Conservation (phyloP, 768 basidiomycete genomes). For the Polyporus arcularius region DNA sequence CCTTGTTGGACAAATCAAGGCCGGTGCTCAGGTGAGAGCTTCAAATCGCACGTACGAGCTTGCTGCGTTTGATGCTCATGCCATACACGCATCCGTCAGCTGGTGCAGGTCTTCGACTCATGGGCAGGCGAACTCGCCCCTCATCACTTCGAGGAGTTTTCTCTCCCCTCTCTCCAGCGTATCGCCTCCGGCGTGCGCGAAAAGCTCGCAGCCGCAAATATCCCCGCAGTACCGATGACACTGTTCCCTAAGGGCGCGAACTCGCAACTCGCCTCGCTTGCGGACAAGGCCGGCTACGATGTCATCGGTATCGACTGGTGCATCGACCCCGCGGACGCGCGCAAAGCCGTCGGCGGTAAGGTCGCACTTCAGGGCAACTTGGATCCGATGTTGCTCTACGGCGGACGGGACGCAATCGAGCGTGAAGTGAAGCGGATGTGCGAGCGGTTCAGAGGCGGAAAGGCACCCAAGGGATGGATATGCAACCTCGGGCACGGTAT, state of each 20-base stretch:
- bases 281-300: slow-evolving; percentile 75
- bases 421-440: slow-evolving; percentile 81
- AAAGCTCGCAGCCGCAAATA: slow-evolving; percentile 51
- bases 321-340: slow-evolving; percentile 74
- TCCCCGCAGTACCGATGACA: slow-evolving; percentile 76
- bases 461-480: slow-evolving; percentile 77
- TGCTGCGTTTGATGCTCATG: not conserved
- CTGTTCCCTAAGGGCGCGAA: slow-evolving; percentile 97
- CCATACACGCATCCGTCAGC: slow-evolving; percentile 42
- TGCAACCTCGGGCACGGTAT: slow-evolving; percentile 97
- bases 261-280: slow-evolving; percentile 59
- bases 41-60: not conserved
- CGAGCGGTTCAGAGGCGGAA: slow-evolving; percentile 65
- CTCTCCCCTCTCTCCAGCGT: slow-evolving; percentile 73
- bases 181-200: slow-evolving; percentile 71
- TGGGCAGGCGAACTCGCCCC: slow-evolving; percentile 93
- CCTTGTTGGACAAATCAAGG: slow-evolving; percentile 89
- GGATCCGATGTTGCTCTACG: slow-evolving; percentile 87
- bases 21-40: slow-evolving; percentile 89
- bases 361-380: slow-evolving; percentile 90
- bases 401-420: slow-evolving; percentile 85
- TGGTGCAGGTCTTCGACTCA: slow-evolving; percentile 97
- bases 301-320: slow-evolving; percentile 93
- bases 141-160: slow-evolving; percentile 81
- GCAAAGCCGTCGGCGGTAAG: slow-evolving; percentile 56